Evolutionary conservation across 768 basidiomycete genomes (phyloP), one percentile per base, ranked within the genome.

Genomic region (Tricholoma terreum): DNA sequence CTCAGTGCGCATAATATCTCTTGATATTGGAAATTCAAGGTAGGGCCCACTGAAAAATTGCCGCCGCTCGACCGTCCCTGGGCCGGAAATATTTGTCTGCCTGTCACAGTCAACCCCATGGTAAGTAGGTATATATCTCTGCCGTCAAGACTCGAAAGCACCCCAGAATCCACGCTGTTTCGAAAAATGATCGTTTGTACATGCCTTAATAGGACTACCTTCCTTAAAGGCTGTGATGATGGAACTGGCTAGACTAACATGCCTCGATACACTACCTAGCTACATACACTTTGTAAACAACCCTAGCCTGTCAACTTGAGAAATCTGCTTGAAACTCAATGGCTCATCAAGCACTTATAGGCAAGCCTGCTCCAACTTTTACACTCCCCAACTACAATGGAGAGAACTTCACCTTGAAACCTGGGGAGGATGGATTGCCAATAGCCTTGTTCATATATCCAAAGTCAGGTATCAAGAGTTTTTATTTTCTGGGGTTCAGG

Each of bases 371-470:
- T 0, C 92, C 92, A 2, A 52, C 80, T 1, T 73, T 94, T 55
- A 82, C 83, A 14, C 77, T 94, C 4, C 79, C 75, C 31, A 84
- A 88, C 62, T 79, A 84, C 30, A 80, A 86, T 54, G 90, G 89
- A 3, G 71, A 84, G 54, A 64, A 71, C 5, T 89, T 80, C 67
- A 81, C 79, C 6, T 76, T 92, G 61, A 81, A 75, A 24, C 85
- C 87, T 1, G 85, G 82, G 10, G 75, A 74, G 49, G 77, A 74
- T 36, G 81, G 79, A 17, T 68, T 81, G 54, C 90, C 92, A 1
- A 80, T 82, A 19, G 88, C 81, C 9, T 58, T 94, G 35, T 91
- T 92, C 77, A 93, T 94, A 73, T 91, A 89, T 63, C 90, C 89
- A 9, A 77, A 80, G 65, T 80, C 87, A 38, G 84, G 87, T 86